Base-by-base conservation (phyloP, 2,329 filamentous ascomycete genomes). In the Colletotrichum lindemuthianum region DNA sequence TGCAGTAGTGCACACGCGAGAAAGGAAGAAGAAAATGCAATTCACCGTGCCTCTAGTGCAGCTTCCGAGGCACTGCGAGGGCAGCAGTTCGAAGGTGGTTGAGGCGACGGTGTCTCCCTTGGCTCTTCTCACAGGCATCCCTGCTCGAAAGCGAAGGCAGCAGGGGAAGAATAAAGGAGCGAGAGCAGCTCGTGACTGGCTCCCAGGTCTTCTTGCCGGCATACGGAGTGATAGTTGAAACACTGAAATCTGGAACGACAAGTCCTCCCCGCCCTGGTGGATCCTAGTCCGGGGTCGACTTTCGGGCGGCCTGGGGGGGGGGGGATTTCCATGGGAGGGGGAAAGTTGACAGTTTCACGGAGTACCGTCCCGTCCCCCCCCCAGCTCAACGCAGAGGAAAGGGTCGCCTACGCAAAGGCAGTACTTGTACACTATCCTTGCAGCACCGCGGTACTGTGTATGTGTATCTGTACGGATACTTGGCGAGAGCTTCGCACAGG, bases 201-300 rank as follows among this genome's bases (percentile, higher is more conserved):
- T 52, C n/a, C n/a, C n/a, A n/a, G n/a, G n/a, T n/a, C n/a, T 12
- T 59, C 59, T 45, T 54, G 51, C 37, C 50, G 37, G 60, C 50
- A 50, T 41, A 66, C 24, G 24, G 24, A 24, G 24, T 24, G n/a
- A 16, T 45, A 16, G 57, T 61, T 66, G 65, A 67, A 66, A 63
- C 65, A 51, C 65, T 67, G 65, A 66, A 66, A 67, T 57, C 57
- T 56, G 45, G 59, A 63, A 65, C 63, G 51, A 65, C 51, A 47
- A 33, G 15, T 45, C 47, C 59, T 34, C 52, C 49, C 53, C 60
- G 43, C 43, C 49, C n/a, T 41, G 37, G 65, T 67, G 63, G 65
- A 37, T 39, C 53, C 39, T 44, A 39, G 45, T 66, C 57, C 43
- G 63, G 65, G 65, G 57, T 67, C n/a, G 44, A 61, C 61, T 44